Evolutionary conservation across 2,329 filamentous ascomycete genomes (phyloP), one percentile per base, ranked within the genome.

Genomic region (Aureobasidium mangrovei): DNA sequence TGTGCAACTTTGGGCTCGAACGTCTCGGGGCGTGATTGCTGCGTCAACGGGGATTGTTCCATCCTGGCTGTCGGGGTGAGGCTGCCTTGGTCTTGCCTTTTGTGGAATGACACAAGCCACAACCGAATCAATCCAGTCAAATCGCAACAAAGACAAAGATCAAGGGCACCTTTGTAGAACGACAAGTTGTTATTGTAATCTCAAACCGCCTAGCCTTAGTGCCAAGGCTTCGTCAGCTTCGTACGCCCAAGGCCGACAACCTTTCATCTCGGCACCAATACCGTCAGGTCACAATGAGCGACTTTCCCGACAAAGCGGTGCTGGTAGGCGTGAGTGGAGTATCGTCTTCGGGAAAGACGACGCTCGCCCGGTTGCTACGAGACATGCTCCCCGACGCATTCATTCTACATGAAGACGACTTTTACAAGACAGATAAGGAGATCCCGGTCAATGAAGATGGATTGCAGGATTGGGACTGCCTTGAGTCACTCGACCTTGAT

Each of bases 371-470:
- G 2, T 77, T 96, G 9, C 77, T 98, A 18, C 83, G 89, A 56
- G 83, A 88, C 65, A 84, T 95, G 60, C 90, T 96, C 64, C 62
- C 69, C 27, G 75, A 78, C 60, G 78, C 83, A 12, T 91, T 90
- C 65, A 87, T 97, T 64, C 78, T 98, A 26, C 93, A 98, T 68
- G 83, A 95, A 68, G 93, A 98, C 73, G 93, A 98, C 70, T 98
- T 97, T 68, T 98, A 95, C 73, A 83, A 82, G 60, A 76, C 86
- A 1, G 91, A 97, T 66, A 72, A 78, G 31, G 78, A 89, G 79
- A 80, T 80, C 38, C 71, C 75, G 2, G 66, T 77, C 12, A 73
- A 74, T 28, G 44, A 40, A 12, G 58, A 63, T 26, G 81, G 78
- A 10, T 73, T 95, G 9, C 75, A 86, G 59, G 91, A 98, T 72